Percentiles rank a stretch among this genome's conserved stretches.
These are phyloP conservation scores for Cladophialophora chaetospira DNA, from an alignment of 2,329 filamentous ascomycete species.

Conservation along the genomic window DNA sequence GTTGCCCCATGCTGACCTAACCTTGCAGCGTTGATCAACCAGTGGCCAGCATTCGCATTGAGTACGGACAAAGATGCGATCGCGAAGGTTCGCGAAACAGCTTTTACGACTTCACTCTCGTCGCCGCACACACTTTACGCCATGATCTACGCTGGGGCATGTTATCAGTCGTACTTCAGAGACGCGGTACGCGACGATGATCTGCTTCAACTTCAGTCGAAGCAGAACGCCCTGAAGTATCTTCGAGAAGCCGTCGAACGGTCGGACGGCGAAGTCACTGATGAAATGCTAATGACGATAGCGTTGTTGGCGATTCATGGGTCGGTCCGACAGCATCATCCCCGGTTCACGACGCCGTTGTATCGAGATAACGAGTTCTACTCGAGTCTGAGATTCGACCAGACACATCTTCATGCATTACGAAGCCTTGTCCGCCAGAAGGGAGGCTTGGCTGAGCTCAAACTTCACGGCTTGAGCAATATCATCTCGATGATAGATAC, in stretches of 20 bases:
- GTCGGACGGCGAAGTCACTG: neutral
- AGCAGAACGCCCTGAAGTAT: conserved; percentile 4
- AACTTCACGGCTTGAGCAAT: conserved; percentile 4
- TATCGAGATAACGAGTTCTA: conserved; percentile 13
- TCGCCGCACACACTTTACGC: conserved; percentile 6
- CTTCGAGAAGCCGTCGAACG: conserved; percentile 6
- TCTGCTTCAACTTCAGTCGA: conserved; percentile 7
- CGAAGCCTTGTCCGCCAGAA: conserved; percentile 2
- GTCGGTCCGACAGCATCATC: neutral
- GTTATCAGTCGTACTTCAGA: conserved; percentile 7
- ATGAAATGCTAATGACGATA: conserved; percentile 11
- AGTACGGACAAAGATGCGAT: neutral
- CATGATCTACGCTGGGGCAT: conserved; percentile 9
- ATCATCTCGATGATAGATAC: conserved; percentile 13
- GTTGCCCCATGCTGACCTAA: neutral
- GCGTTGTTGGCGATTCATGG: conserved; percentile 10
- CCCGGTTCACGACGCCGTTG: conserved; percentile 5
- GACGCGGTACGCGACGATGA: neutral
- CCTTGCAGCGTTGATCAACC: conserved; percentile 7
- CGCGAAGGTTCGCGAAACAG: conserved; percentile 2
- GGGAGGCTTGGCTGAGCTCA: neutral
- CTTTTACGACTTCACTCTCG: neutral
- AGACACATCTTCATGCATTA: conserved; percentile 3
- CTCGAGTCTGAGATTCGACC: conserved; percentile 6
- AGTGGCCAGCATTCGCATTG: conserved; percentile 10